These are phyloP conservation scores for Talaromyces sp. DNA, from an alignment of 2,329 filamentous ascomycete species.

Conservation along the genomic window DNA sequence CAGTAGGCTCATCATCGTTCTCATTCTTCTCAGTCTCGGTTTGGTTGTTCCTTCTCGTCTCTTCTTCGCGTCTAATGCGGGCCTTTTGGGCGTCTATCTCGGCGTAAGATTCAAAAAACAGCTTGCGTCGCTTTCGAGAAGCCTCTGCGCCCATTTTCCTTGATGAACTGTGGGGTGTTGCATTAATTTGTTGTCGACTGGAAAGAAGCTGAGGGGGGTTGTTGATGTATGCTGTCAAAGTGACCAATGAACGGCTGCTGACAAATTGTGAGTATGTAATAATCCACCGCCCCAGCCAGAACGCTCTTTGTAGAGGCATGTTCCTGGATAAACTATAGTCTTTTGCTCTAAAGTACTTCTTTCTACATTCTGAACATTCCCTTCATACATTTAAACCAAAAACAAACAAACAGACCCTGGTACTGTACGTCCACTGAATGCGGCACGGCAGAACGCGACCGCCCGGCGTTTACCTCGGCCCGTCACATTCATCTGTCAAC, in stretches of 20 bases:
- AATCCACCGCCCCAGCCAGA: neutral
- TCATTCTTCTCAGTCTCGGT: neutral
- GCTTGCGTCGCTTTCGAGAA: constrained; percentile 3
- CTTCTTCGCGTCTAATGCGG: neutral
- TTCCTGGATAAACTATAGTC: neutral
- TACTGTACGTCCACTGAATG: neutral
- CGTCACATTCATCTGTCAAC: neutral
- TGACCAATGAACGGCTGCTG: neutral
- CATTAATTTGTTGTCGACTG: neutral
- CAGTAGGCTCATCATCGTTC: constrained; percentile 71
- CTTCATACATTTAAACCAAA: neutral
- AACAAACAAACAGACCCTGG: too few species aligned
- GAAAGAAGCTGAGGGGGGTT: neutral
- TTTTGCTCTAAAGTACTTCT: neutral
- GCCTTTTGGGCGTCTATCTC: neutral
- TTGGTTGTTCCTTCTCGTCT: neutral
- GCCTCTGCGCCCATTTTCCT: neutral
- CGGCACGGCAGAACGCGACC: neutral
- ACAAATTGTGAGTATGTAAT: neutral
- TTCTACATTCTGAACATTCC: neutral
- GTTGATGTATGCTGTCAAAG: neutral
- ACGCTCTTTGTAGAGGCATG: neutral
- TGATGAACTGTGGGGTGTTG: neutral
- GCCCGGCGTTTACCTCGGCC: neutral
- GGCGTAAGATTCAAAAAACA: constrained; percentile 9